Percentiles rank a stretch among this genome's conserved stretches.
These are phyloP conservation scores for Calvatia gigantea DNA, from an alignment of 768 basidiomycete species.

Conservation along the genomic window DNA sequence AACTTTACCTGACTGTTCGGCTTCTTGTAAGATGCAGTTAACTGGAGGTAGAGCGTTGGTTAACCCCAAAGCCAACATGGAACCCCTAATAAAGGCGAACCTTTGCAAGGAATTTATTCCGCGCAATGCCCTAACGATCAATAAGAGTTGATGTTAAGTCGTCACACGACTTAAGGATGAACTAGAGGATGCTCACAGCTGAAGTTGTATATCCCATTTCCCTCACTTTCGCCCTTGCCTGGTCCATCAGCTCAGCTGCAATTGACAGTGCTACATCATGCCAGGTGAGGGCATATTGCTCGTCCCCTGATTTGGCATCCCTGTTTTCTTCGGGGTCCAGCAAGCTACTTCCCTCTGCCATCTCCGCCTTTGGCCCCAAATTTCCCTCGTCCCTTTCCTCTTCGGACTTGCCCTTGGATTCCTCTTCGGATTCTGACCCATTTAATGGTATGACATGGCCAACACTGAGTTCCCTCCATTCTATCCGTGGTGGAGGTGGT, in stretches of 20 bases:
- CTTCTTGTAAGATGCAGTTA: constrained; percentile 90
- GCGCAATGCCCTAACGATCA: constrained; percentile 67
- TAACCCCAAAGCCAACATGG: background rate
- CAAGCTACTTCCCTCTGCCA: background rate
- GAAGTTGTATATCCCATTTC: constrained; percentile 91
- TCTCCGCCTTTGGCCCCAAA: background rate
- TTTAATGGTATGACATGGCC: constrained; percentile 53
- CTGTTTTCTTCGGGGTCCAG: background rate
- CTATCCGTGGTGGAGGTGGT: constrained; percentile 64
- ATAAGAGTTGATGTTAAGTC: background rate
- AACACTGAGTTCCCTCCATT: constrained; percentile 55
- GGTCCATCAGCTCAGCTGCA: constrained; percentile 83
- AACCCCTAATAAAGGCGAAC: constrained; percentile 30
- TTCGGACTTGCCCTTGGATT: constrained; percentile 1
- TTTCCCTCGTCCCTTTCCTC: background rate
- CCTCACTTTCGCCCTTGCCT: constrained; percentile 63
- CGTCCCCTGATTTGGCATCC: constrained; percentile 14
- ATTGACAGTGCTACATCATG: constrained; percentile 89
- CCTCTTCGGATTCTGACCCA: constrained; percentile 17
- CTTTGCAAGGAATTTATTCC: constrained; percentile 96
- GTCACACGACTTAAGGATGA: background rate
- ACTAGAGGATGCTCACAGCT: constrained; percentile 52
- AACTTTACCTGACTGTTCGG: constrained; percentile 72
- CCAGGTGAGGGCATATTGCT: constrained; percentile 60
- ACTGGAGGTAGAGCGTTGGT: constrained; percentile 33